These are phyloP conservation scores for Thelephora aurantiotincta DNA, from an alignment of 768 basidiomycete species.

Conservation along the genomic window DNA sequence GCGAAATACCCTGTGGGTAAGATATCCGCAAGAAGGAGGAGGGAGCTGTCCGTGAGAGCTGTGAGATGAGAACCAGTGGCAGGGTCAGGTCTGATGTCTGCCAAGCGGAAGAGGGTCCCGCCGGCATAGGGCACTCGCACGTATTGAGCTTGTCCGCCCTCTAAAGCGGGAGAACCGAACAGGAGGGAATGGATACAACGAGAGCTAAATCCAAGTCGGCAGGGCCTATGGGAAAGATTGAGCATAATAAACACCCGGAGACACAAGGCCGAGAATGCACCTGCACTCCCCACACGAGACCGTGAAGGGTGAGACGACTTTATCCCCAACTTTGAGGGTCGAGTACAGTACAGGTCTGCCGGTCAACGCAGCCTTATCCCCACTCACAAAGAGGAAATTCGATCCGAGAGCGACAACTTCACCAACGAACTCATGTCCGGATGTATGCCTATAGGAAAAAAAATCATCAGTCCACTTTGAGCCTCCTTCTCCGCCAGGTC, in stretches of 20 bases:
- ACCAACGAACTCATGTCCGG: constrained; percentile 71
- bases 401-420: constrained; percentile 54
- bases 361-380: constrained; percentile 15
- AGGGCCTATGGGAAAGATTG: constrained; percentile 30
- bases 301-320: constrained; percentile 71
- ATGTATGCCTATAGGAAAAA: constrained; percentile 32
- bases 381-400: constrained; percentile 22
- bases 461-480: background rate
- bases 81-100: constrained; percentile 6
- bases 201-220: constrained; percentile 58
- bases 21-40: constrained; percentile 65
- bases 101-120: constrained; percentile 58
- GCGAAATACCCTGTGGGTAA: constrained; percentile 73
- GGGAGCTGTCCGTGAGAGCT: constrained; percentile 40
- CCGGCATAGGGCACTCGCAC: constrained; percentile 70
- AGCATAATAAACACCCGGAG: background rate
- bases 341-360: constrained; percentile 52
- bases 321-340: constrained; percentile 54
- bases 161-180: constrained; percentile 52
- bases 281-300: constrained; percentile 78
- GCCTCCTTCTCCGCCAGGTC: background rate
- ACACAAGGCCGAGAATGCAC: constrained; percentile 27
- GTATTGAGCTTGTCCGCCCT: constrained; percentile 72
- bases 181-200: constrained; percentile 47
- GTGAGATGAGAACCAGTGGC: constrained; percentile 8